These are phyloP conservation scores for Epichloe typhina DNA, from an alignment of 2,329 filamentous ascomycete genomes.

Conservation along the genomic window DNA sequence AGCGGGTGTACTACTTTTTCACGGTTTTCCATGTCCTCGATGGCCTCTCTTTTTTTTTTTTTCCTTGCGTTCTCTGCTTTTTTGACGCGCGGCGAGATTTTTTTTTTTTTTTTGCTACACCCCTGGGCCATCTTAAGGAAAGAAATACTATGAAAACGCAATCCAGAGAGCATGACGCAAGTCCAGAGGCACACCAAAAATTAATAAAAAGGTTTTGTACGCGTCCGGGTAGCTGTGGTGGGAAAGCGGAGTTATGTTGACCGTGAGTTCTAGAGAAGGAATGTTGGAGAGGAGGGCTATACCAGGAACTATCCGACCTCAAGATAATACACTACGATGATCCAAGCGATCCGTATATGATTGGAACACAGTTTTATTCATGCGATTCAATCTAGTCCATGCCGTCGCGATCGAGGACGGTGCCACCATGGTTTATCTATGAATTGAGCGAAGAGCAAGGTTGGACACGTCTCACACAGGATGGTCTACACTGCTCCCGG, in stretches of 20 bases:
- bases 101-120: not conserved
- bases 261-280: not conserved
- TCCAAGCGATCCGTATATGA: conserved; percentile 2
- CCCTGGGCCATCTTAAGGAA: not conserved
- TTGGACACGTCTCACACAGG: too few relatives aligned
- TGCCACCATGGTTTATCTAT: too few relatives aligned
- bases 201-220: not conserved
- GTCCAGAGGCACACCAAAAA: not conserved
- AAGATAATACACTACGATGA: conserved; percentile 25
- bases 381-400: too few relatives aligned
- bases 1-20: conserved; percentile 24
- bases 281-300: conserved; percentile 10
- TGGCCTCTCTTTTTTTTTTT: conserved; percentile 8
- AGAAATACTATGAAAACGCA: not conserved
- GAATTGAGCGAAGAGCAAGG: too few relatives aligned
- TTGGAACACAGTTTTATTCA: not conserved
- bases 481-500: too few relatives aligned
- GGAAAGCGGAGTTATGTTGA: conserved; percentile 2
- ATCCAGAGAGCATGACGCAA: not conserved
- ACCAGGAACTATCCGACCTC: conserved; percentile 13
- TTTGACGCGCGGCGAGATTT: conserved; percentile 2
- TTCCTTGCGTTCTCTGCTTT: conserved; percentile 8
- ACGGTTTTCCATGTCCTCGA: conserved; percentile 19
- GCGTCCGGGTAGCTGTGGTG: conserved; percentile 10
- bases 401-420: too few relatives aligned